phyloP scores from a whole-genome alignment of 345 rosid genomes.

The Garcia nutans region DNA sequence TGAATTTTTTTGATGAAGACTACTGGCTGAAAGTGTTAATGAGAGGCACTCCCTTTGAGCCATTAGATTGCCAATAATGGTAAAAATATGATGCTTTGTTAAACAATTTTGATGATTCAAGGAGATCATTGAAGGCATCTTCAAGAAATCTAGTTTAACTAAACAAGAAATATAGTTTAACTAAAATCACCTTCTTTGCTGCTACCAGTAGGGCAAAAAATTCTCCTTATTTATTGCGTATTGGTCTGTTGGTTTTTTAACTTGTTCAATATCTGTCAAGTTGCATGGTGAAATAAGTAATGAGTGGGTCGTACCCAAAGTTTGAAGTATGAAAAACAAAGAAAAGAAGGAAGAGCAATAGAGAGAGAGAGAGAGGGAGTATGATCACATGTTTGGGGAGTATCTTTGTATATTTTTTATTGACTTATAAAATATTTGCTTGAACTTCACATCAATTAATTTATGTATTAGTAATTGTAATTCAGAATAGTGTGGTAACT shows the following conservation, averaged over 20 bases:
- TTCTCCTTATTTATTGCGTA: neutral
- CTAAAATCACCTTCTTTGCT: neutral
- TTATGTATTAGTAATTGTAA: slow-evolving; percentile 19
- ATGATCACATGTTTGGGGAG: too few species aligned
- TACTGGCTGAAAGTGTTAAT: too few species aligned
- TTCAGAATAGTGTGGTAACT: slow-evolving; percentile 37
- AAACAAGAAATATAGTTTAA: neutral
- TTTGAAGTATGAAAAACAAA: too few species aligned
- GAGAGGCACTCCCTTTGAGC: too few species aligned
- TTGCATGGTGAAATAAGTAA: neutral
- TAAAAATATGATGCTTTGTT: neutral
- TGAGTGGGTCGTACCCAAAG: neutral
- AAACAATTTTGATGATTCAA: neutral
- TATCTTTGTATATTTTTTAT: neutral
- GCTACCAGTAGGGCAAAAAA: neutral
- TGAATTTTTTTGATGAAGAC: too few species aligned
- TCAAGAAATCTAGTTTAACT: neutral
- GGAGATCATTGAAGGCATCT: neutral
- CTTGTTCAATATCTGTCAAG: slow-evolving; percentile 2
- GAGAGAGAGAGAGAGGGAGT: too few species aligned
- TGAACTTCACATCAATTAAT: slow-evolving; percentile 18
- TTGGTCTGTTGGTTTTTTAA: neutral
- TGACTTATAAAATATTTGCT: neutral
- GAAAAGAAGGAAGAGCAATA: neutral
- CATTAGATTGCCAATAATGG: neutral